These are phyloP conservation scores for Hyphopichia homilentoma DNA, from an alignment of 805 yeast genomes.

Conservation along the genomic window DNA sequence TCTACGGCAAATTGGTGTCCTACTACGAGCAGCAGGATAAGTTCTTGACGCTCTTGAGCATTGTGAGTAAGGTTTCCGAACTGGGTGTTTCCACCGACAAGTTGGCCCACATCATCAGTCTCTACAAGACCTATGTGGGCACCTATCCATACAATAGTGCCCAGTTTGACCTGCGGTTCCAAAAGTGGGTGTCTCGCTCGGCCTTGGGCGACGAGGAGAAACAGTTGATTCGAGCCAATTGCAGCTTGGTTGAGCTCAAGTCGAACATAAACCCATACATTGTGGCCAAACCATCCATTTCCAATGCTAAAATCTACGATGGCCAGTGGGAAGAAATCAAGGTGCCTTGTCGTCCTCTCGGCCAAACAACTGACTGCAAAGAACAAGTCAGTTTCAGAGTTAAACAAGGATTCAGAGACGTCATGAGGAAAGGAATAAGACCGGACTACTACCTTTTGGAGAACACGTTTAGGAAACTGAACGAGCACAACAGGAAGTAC, in stretches of 20 bases:
- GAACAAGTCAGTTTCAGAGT: conserved; percentile 28
- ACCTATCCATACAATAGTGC: conserved; percentile 31
- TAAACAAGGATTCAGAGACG: conserved; percentile 28
- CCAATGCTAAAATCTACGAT: conserved; percentile 20
- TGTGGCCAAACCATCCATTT: conserved; percentile 7
- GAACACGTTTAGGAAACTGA: conserved; percentile 27
- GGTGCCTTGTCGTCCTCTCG: conserved; percentile 10
- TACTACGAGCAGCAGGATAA: conserved; percentile 23
- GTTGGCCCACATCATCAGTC: conserved; percentile 12
- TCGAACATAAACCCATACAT: conserved; percentile 27
- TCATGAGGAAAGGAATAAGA: conserved; percentile 30
- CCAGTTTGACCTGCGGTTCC: conserved; percentile 14
- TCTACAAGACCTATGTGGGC: conserved; percentile 28
- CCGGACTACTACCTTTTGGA: conserved; percentile 32
- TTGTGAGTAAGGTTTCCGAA: conserved; percentile 12
- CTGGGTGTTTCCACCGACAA: conserved; percentile 2
- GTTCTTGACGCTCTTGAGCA: conserved; percentile 25
- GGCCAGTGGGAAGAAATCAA: conserved; percentile 19
- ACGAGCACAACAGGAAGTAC: conserved; percentile 8
- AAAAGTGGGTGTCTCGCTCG: conserved; percentile 9
- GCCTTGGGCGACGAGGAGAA: conserved; percentile 9
- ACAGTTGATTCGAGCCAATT: conserved; percentile 7
- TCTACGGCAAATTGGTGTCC: conserved; percentile 20
- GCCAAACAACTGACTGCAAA: conserved; percentile 11
- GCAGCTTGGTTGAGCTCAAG: conserved; percentile 15